Evolutionary conservation across 352 stramenopile species (phyloP), one percentile per base, ranked within the genome.

Genomic region (Phytopythium kandeliae): DNA sequence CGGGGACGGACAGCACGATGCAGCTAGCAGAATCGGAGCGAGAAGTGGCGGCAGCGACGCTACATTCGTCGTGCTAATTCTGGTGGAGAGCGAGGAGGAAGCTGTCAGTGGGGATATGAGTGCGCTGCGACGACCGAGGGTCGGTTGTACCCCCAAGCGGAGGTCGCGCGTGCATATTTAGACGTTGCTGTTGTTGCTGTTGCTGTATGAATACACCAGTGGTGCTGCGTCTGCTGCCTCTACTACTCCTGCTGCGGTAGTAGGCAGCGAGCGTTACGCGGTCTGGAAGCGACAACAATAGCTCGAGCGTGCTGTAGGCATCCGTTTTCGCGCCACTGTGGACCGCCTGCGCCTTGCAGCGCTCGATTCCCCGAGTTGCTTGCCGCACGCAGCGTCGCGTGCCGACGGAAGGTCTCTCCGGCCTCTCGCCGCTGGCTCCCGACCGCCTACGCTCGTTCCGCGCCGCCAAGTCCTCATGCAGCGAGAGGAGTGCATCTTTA

Each of bases 401-500:
- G 25, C 19, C n/a, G 37, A 43, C 37, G 7, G 19, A 43, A 9
- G n/a, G n/a, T n/a, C n/a, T n/a, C n/a, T n/a, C n/a, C n/a, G n/a
- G n/a, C n/a, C n/a, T n/a, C n/a, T n/a, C n/a, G n/a, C n/a, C n/a
- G n/a, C n/a, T n/a, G n/a, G n/a, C n/a, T n/a, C n/a, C n/a, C n/a
- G n/a, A n/a, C n/a, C n/a, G n/a, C n/a, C n/a, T n/a, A n/a, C n/a
- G n/a, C n/a, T n/a, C n/a, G 36, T 15, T 17, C 5, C 36, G 19
- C 12, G 21, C 19, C 21, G 38, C 10, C 38, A 12, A 44, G 42
- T 40, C 24, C 21, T 31, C 41, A 88, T 88, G 79, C 79, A 88
- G 63, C 75, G 80, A n/a, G 80, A 91, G 31, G 81, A 92, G 60
- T 89, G 81, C 67, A 97, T 97, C 64, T 96, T 92, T 69, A 97